Base-by-base conservation (phyloP, 1,284 basidiomycete genomes). In the Cystobasidiaceae sp. region DNA sequence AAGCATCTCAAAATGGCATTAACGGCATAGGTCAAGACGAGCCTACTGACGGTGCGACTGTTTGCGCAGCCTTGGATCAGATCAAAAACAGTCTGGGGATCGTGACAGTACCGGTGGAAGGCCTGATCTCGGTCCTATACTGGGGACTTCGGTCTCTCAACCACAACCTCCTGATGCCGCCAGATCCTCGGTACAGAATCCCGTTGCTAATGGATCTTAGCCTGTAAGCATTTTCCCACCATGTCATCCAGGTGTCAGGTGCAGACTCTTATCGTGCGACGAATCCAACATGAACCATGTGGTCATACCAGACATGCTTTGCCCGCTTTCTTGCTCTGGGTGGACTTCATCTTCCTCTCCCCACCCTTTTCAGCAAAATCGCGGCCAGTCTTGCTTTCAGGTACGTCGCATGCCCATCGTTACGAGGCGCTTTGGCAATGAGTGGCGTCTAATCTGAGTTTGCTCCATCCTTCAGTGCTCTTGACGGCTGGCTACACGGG, bases 301-400 rank as follows among this genome's bases (percentile, higher is more conserved):
- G n/a, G n/a, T n/a, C n/a, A n/a, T n/a, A n/a, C n/a, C 33, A 64
- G 67, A 7, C 68, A 69, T 46, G 66, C 66, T 3, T 28, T 68
- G 11, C 62, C 69, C 39, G 63, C 66, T 32, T 19, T 67, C 32
- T 55, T 60, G 54, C 66, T 71, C 43, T 70, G 69, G 70, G 32
- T 66, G 46, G 70, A 71, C 63, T 71, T 71, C 41, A 62, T 71
- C 48, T 48, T 59, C 48, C 68, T 71, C 41, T 67, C 65, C 0
- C 70, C 70, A 6, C 70, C 64, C 4, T 68, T 69, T 55, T 64
- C 70, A 8, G 44, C 39, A 15, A 45, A 49, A n/a, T 68, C 63
- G 5, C 49, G 51, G 1, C 70, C 70, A 0, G 23, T 64, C 32
- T 19, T 65, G 13, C 54, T 71, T 11, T 66, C 69, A 13, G 33